Evolutionary conservation across 192 early-diverging fungal genomes (phyloP).

Genomic region (Phlyctochytrium arcticum): DNA sequence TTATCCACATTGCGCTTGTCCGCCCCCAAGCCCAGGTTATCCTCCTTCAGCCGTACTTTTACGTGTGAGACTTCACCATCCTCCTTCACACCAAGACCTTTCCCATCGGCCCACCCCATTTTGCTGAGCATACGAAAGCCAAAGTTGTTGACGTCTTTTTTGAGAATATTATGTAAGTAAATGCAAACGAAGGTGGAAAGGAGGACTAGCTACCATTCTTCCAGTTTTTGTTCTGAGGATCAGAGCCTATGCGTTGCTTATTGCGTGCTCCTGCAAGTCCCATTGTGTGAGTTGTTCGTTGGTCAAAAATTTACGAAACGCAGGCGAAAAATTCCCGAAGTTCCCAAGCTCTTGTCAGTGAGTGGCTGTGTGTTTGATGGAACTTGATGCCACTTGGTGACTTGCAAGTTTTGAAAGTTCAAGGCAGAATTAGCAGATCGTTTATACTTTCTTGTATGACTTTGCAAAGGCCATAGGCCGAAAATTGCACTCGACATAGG

Average conservation of each 20-base stretch:
- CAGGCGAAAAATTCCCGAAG: too few relatives aligned
- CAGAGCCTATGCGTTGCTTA: constrained; percentile 77
- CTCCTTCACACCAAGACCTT: constrained; percentile 85
- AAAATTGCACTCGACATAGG: too few relatives aligned
- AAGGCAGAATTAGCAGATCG: too few relatives aligned
- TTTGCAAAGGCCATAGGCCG: too few relatives aligned
- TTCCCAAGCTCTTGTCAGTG: too few relatives aligned
- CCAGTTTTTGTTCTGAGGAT: constrained; percentile 93
- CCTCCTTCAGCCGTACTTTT: constrained; percentile 79
- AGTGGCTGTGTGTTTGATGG: too few relatives aligned
- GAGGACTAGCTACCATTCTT: constrained; percentile 56
- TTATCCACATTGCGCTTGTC: constrained; percentile 82
- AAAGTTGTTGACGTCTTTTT: constrained; percentile 72
- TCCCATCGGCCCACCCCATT: constrained; percentile 95
- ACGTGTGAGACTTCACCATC: constrained; percentile 81
- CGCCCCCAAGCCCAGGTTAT: constrained; percentile 87
- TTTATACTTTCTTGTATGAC: too few relatives aligned
- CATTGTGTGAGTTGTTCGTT: too few relatives aligned
- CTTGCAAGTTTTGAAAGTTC: too few relatives aligned
- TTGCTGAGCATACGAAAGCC: constrained; percentile 89
- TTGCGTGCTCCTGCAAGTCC: constrained; percentile 63
- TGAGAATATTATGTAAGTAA: background rate
- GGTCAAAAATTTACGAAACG: too few relatives aligned
- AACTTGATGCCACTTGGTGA: too few relatives aligned
- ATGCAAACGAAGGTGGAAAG: background rate